These are phyloP conservation scores for Aspergillus asperescens DNA, from an alignment of 495 filamentous ascomycete genomes.

Conservation along the genomic window DNA sequence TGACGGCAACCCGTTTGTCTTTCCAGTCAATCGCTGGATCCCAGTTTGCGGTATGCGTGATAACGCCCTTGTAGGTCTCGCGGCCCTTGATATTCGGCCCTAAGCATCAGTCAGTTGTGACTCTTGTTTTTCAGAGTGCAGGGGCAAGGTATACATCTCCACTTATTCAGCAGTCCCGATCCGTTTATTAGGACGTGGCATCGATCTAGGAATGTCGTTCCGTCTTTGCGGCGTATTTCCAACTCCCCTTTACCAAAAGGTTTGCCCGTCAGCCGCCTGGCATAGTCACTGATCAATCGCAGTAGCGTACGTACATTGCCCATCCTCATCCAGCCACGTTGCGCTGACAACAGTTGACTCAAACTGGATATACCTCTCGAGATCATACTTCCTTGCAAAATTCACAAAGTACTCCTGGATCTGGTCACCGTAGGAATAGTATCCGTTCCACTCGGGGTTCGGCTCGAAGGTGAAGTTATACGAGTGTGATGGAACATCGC, in stretches of 20 bases:
- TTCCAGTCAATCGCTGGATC: background rate
- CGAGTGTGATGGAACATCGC: conserved; percentile 41
- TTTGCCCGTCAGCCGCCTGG: too few species aligned
- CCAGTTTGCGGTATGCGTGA: background rate
- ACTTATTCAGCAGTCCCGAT: too few species aligned
- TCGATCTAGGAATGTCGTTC: too few species aligned
- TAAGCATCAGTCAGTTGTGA: too few species aligned
- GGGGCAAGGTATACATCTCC: too few species aligned
- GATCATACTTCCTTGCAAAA: conserved; percentile 31
- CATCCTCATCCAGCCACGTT: conserved; percentile 20
- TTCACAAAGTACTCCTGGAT: conserved; percentile 38
- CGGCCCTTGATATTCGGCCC: too few species aligned
- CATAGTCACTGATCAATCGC: too few species aligned
- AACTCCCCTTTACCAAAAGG: too few species aligned
- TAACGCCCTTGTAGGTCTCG: background rate
- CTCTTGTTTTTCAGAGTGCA: too few species aligned
- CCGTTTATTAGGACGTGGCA: too few species aligned
- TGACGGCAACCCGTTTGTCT: background rate
- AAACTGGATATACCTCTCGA: conserved; percentile 23
- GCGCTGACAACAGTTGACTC: conserved; percentile 20
- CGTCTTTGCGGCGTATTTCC: too few species aligned
- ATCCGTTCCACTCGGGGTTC: conserved; percentile 49
- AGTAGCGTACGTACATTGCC: too few species aligned
- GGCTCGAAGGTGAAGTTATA: conserved; percentile 54
- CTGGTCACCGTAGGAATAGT: conserved; percentile 45